Evolutionary conservation across 1,284 basidiomycete genomes (phyloP).

Genomic region (Hemileia vastatrix): DNA sequence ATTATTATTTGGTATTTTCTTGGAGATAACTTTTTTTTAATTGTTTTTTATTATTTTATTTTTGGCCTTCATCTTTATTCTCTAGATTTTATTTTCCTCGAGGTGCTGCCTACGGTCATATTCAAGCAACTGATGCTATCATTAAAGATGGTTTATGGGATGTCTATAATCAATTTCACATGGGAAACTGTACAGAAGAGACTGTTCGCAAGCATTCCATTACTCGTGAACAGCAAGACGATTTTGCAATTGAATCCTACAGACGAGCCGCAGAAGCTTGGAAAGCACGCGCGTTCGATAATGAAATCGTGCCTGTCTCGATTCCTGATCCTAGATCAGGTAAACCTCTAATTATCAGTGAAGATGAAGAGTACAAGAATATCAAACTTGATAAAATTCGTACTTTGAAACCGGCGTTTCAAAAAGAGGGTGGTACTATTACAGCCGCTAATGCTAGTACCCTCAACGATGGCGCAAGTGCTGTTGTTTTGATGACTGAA

Average conservation of each 20-base stretch:
- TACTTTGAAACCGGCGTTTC: slow-evolving; percentile 46
- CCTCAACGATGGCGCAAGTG: slow-evolving; percentile 48
- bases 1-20: neutral
- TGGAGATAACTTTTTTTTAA: neutral
- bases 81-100: slow-evolving; percentile 82
- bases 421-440: slow-evolving; percentile 46
- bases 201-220: slow-evolving; percentile 45
- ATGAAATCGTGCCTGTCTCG: slow-evolving; percentile 84
- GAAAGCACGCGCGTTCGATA: slow-evolving; percentile 70
- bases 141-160: slow-evolving; percentile 91
- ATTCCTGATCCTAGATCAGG: slow-evolving; percentile 84
- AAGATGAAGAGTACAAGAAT: slow-evolving; percentile 91
- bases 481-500: slow-evolving; percentile 45
- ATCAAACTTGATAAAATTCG: slow-evolving; percentile 47
- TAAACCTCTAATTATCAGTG: slow-evolving; percentile 65
- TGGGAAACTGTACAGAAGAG: slow-evolving; percentile 62
- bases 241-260: slow-evolving; percentile 86
- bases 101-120: slow-evolving; percentile 76
- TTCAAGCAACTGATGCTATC: slow-evolving; percentile 74
- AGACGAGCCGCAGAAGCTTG: slow-evolving; percentile 83
- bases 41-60: slow-evolving; percentile 4
- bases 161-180: slow-evolving; percentile 87
- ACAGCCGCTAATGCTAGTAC: slow-evolving; percentile 48
- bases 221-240: slow-evolving; percentile 46
- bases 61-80: slow-evolving; percentile 24